A percentile compares a stretch with the other conserved stretches of the same genome.
These are phyloP conservation scores for Guyanaporus albipodus DNA, from an alignment of 768 basidiomycete species.

Conservation along the genomic window DNA sequence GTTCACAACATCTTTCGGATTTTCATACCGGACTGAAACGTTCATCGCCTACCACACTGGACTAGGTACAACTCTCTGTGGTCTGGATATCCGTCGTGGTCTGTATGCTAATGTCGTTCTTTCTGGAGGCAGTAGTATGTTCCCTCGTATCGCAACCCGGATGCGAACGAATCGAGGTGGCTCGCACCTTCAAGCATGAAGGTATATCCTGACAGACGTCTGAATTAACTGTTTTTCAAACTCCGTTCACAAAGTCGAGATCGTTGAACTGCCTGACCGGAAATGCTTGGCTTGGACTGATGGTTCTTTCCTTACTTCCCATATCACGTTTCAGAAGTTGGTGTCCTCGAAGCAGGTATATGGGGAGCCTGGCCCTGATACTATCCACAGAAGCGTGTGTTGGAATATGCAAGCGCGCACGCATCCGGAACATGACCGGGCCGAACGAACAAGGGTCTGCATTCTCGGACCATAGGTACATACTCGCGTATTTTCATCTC, in stretches of 20 bases:
- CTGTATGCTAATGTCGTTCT: constrained; percentile 38
- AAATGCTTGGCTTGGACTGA: constrained; percentile 97
- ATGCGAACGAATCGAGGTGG: constrained; percentile 89
- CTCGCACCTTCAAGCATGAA: constrained; percentile 84
- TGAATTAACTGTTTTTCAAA: not conserved
- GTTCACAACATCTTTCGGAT: constrained; percentile 65
- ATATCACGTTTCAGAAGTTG: constrained; percentile 94
- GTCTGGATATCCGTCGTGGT: constrained; percentile 55
- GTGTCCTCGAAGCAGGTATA: constrained; percentile 95
- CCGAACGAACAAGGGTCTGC: no score
- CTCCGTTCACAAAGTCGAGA: constrained; percentile 63
- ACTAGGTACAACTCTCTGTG: constrained; percentile 62
- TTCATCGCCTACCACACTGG: not conserved
- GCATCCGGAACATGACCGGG: no score
- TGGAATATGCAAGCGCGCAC: no score
- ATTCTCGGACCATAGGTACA: no score
- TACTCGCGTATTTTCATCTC: no score
- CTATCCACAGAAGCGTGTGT: no score
- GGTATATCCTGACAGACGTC: constrained; percentile 33
- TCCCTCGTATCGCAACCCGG: constrained; percentile 93
- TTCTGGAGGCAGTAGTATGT: constrained; percentile 89
- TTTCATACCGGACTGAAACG: not conserved
- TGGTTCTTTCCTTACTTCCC: constrained; percentile 80
- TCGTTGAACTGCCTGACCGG: constrained; percentile 88
- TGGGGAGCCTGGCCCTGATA: constrained; percentile 78